Conservation (phyloP, 2,329 filamentous ascomycete genomes). For the Trichoderma lentiforme region DNA sequence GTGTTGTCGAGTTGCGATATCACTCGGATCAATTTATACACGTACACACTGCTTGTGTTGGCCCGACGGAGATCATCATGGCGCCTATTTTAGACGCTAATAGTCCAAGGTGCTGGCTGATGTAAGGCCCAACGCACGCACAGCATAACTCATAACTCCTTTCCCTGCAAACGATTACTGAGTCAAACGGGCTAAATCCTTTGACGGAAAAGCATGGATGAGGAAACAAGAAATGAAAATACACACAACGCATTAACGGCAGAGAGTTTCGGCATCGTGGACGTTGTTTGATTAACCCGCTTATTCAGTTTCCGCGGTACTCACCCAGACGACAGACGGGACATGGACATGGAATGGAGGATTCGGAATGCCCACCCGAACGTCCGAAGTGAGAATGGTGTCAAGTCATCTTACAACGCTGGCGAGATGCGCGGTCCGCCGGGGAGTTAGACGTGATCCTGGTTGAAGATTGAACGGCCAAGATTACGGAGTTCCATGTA, state of each 20-base stretch:
- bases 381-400: neutral
- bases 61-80: neutral
- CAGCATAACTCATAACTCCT: neutral
- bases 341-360: neutral
- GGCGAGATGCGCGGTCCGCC: neutral
- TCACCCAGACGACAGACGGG: neutral
- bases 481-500: neutral
- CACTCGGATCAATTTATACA: neutral
- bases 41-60: neutral
- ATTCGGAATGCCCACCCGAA: neutral
- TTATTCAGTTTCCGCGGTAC: neutral
- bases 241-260: neutral
- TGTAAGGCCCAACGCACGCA: neutral
- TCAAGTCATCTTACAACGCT: neutral
- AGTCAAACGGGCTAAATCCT: neutral
- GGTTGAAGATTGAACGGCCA: neutral
- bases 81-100: neutral
- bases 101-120: neutral
- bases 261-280: neutral
- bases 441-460: neutral
- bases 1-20: neutral
- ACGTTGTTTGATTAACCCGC: neutral
- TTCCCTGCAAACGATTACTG: neutral
- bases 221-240: neutral
- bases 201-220: neutral